Evolutionary conservation across 2,329 filamentous ascomycete genomes (phyloP), one percentile per base, ranked within the genome.

Genomic region (Hypoxylon sp.): DNA sequence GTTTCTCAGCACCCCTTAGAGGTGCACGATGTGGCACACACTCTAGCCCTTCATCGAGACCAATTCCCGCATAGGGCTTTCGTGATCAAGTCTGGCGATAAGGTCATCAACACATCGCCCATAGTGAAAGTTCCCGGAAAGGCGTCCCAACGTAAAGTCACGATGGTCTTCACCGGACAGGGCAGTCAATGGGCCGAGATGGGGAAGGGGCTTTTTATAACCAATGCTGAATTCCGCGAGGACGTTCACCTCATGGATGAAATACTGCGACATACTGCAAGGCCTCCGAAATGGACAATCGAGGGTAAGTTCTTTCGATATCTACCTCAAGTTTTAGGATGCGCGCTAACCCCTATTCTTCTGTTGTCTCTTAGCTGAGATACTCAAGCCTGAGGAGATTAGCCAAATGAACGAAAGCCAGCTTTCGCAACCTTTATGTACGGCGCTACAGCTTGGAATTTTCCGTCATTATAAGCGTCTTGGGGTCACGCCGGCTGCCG

Each of bases 401-500:
- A 63, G 60, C 32, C 29, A 45, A 1, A 55, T 67, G 7, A 56
- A 66, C 38, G 55, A 61, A 11, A 51, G 60, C 4, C 51, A 55
- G 12, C 15, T 68, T 15, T 60, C 62, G 9, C 71, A 73, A 30
- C 67, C 72, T 5, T 17, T 70, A 2, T 74, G 69, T 48, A 73
- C 71, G 7, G 67, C 68, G 4, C 29, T 74, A 2, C 72, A 78
- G 48, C 63, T 79, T 7, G 73, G 62, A 0, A 57, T 80, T 0
- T 66, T 77, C 0, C 68, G 77, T 9, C 57, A 74, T 0, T 66
- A 79, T 2, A 25, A 29, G 0, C 51, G 56, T 1, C 64, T 64
- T 41, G 65, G 69, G 0, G 53, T 78, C 17, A 38, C 31, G 1
- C 70, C 73, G 0, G 19, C 58, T 5, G 68, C 64, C 1, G 70